Conservation (phyloP, 2,329 filamentous ascomycete species). For the Thelonectria rubi region DNA sequence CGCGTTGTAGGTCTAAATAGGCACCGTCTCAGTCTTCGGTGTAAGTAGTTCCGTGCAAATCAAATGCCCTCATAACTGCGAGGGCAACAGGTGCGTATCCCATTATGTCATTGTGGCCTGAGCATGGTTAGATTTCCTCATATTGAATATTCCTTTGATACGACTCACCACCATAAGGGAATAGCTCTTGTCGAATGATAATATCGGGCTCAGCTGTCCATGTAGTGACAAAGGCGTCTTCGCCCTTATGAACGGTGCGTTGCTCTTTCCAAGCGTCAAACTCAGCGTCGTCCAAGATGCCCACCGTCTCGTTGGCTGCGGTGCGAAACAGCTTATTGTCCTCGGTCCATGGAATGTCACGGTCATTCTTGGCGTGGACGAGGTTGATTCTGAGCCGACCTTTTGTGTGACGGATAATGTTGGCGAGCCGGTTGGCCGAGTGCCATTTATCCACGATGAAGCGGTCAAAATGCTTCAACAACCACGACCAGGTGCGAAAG, state of each 20-base stretch:
- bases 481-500: conserved; percentile 70
- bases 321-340: conserved; percentile 70
- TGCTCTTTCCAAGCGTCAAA: conserved; percentile 58
- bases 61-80: conserved; percentile 73
- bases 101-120: conserved; percentile 76
- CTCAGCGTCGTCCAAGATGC: conserved; percentile 47
- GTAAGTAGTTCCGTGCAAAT: conserved; percentile 48
- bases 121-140: conserved; percentile 6
- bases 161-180: conserved; percentile 63
- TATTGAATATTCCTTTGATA: not conserved
- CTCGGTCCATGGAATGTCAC: conserved; percentile 81
- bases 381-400: conserved; percentile 71
- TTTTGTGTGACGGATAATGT: conserved; percentile 61
- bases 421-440: conserved; percentile 71
- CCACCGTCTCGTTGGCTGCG: conserved; percentile 62
- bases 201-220: conserved; percentile 57
- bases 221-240: conserved; percentile 59
- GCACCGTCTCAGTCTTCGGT: conserved; percentile 13
- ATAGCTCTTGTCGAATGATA: conserved; percentile 62
- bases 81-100: conserved; percentile 70
- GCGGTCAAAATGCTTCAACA: conserved; percentile 68
- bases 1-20: not conserved
- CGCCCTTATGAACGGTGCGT: conserved; percentile 52
- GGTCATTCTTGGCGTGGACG: conserved; percentile 83
- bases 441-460: conserved; percentile 85